These are phyloP conservation scores for Trichosanthes cucumerina DNA, from an alignment of 306 rosid genomes.

Conservation along the genomic window DNA sequence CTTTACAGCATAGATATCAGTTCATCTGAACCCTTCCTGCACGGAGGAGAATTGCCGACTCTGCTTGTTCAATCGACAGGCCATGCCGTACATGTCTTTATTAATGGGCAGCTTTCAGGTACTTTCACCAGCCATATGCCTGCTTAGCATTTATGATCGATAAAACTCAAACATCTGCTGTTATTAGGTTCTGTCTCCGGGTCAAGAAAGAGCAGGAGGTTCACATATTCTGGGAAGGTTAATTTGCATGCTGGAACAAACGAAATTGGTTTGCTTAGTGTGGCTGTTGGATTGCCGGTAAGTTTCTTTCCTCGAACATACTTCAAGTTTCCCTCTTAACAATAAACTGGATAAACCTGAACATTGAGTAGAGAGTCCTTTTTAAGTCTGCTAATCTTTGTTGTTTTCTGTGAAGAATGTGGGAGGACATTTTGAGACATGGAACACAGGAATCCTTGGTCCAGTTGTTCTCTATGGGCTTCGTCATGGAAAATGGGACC, in stretches of 20 bases:
- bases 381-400: constrained; percentile 3
- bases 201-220: constrained; percentile 72
- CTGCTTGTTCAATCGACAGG: constrained; percentile 87
- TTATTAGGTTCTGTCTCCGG: constrained; percentile 80
- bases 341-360: background rate
- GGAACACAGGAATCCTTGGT: constrained; percentile 98
- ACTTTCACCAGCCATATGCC: constrained; percentile 9
- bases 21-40: constrained; percentile 72
- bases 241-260: constrained; percentile 74
- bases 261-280: constrained; percentile 73
- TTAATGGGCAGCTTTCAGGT: constrained; percentile 87
- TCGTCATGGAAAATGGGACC: constrained; percentile 77
- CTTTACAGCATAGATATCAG: constrained; percentile 55
- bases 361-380: background rate
- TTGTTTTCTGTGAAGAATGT: constrained; percentile 46
- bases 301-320: constrained; percentile 17
- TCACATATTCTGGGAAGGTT: constrained; percentile 63
- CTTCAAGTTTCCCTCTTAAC: background rate
- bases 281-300: constrained; percentile 96
- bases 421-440: constrained; percentile 90
- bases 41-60: constrained; percentile 67
- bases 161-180: constrained; percentile 13
- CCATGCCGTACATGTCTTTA: constrained; percentile 82
- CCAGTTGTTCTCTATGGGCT: constrained; percentile 92
- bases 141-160: constrained; percentile 20